phyloP scores from a whole-genome alignment of 2,329 filamentous ascomycete species.

The Myriosclerotinia scirpicola region DNA sequence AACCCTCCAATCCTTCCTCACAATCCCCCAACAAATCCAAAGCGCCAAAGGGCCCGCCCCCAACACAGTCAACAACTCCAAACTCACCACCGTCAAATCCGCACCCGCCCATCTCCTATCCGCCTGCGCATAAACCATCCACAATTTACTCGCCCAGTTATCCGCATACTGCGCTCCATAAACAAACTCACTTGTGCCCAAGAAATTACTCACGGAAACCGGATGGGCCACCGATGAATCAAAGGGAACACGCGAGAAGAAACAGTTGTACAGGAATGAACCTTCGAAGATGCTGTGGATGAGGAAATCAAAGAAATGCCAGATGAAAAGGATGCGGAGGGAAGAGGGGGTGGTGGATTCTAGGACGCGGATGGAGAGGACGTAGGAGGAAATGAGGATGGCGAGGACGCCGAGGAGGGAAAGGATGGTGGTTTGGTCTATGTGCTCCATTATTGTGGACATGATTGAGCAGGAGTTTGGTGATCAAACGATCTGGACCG shows the following conservation, averaged over 20 bases:
- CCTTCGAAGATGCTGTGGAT: constrained; percentile 92
- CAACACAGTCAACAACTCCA: constrained; percentile 66
- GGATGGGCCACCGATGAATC: constrained; percentile 43
- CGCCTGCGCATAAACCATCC: constrained; percentile 68
- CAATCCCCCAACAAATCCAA: constrained; percentile 61
- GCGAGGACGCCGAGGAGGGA: constrained; percentile 57
- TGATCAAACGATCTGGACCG: background rate
- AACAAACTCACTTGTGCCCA: constrained; percentile 50
- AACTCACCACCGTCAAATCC: constrained; percentile 61
- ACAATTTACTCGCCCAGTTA: constrained; percentile 57
- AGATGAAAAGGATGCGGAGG: constrained; percentile 80
- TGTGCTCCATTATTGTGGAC: constrained; percentile 43
- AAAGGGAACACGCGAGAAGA: constrained; percentile 63
- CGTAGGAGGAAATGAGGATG: constrained; percentile 53
- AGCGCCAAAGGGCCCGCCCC: constrained; percentile 60
- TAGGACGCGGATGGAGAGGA: constrained; percentile 48
- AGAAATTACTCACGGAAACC: constrained; percentile 45
- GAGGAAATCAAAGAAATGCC: constrained; percentile 90
- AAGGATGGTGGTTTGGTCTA: constrained; percentile 59
- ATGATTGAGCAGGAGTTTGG: constrained; percentile 7
- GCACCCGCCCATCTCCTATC: constrained; percentile 64
- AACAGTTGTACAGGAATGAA: constrained; percentile 89
- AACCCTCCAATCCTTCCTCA: constrained; percentile 53
- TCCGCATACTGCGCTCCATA: constrained; percentile 58
- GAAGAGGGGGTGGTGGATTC: constrained; percentile 45